phyloP scores from a whole-genome alignment of 208 protist genomes.

The Angomonas deanei region DNA sequence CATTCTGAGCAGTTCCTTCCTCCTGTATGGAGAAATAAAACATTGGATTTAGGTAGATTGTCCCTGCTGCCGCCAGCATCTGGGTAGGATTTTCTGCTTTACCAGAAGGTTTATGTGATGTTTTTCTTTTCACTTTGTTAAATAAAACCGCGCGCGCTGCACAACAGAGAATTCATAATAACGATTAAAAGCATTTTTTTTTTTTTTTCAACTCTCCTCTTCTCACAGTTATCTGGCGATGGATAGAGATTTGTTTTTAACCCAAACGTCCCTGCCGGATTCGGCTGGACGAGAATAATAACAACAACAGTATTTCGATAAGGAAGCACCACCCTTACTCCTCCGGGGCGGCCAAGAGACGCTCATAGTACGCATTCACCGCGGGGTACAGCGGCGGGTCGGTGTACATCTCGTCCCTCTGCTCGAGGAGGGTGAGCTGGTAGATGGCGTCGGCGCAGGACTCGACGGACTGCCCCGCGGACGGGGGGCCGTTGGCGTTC shows the following conservation, averaged over 20 bases:
- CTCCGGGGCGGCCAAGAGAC: background rate
- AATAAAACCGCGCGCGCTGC: no score
- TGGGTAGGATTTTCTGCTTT: no score
- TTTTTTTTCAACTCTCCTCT: background rate
- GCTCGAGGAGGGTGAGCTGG: constrained; percentile 8
- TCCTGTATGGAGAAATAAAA: no score
- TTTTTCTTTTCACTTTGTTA: no score
- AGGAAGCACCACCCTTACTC: background rate
- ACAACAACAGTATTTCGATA: background rate
- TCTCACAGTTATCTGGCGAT: background rate
- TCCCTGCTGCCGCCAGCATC: no score
- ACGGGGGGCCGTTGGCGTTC: background rate
- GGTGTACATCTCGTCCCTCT: constrained; percentile 1
- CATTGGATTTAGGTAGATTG: no score
- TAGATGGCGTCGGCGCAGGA: constrained; percentile 6
- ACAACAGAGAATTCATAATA: no score
- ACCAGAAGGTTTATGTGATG: no score
- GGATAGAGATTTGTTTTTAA: background rate
- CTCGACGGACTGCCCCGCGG: constrained; percentile 3
- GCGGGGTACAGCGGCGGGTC: background rate
- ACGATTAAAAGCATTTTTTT: background rate
- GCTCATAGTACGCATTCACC: background rate
- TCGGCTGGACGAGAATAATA: background rate
- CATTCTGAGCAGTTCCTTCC: no score
- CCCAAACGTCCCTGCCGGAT: background rate